Evolutionary conservation across 345 rosid species (phyloP).

Genomic region (Passiflora organensis): DNA sequence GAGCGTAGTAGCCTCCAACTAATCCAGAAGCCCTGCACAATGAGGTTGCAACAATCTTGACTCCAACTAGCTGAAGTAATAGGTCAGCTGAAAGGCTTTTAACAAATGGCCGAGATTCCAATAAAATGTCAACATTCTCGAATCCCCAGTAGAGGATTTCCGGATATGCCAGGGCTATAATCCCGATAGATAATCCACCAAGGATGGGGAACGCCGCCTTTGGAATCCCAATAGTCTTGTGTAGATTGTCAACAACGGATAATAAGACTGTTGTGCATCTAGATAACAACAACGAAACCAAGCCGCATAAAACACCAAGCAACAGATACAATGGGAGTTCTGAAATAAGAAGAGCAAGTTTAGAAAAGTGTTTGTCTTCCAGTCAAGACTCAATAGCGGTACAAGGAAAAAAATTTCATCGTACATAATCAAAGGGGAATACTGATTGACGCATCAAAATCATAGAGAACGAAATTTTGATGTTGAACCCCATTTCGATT

Average conservation of each 20-base stretch:
- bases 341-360: conserved; percentile 33
- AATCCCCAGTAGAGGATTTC: conserved; percentile 97
- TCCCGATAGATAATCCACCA: conserved; percentile 64
- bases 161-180: conserved; percentile 74
- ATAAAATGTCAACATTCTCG: conserved; percentile 76
- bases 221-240: conserved; percentile 59
- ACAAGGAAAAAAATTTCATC: no score
- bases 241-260: conserved; percentile 45
- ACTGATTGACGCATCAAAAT: no score
- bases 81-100: conserved; percentile 70
- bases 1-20: conserved; percentile 93
- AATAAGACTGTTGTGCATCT: conserved; percentile 70
- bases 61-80: conserved; percentile 74
- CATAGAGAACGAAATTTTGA: no score
- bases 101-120: conserved; percentile 80
- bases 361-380: no score
- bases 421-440: no score
- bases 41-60: conserved; percentile 78
- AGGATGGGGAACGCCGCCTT: conserved; percentile 65
- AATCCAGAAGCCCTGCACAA: conserved; percentile 89
- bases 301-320: conserved; percentile 71
- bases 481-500: no score
- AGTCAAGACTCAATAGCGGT: no score
- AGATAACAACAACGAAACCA: conserved; percentile 67
- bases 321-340: conserved; percentile 88